A percentile compares a stretch with the other conserved stretches of the same genome.
Evolutionary conservation across 2,329 filamentous ascomycete species (phyloP).

Genomic region (Xylariaceae sp.): DNA sequence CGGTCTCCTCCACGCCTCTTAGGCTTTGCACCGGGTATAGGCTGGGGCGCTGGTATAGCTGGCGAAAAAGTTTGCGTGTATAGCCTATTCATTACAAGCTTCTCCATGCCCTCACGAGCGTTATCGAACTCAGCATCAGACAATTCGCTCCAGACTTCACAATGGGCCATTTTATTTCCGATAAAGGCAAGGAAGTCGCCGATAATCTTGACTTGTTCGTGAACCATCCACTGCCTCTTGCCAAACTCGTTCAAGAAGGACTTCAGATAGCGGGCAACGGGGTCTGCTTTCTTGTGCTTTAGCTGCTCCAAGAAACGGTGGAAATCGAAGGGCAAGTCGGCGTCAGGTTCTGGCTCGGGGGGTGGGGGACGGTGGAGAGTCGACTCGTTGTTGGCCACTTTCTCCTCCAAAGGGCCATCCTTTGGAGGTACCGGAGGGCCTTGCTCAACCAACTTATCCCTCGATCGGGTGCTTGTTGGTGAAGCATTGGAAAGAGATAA

Average conservation of each 20-base stretch:
- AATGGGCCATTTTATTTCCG: conserved; percentile 95
- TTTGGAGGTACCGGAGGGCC: conserved; percentile 59
- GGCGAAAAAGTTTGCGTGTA: conserved; percentile 97
- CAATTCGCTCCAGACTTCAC: conserved; percentile 93
- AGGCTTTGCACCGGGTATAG: conserved; percentile 64
- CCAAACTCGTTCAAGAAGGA: conserved; percentile 93
- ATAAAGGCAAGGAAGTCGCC: conserved; percentile 96
- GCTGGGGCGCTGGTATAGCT: conserved; percentile 78
- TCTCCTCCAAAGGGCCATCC: conserved; percentile 48
- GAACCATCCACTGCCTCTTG: conserved; percentile 99
- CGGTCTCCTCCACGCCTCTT: conserved; percentile 66
- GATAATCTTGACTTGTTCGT: conserved; percentile 99
- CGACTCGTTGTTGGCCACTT: conserved; percentile 28
- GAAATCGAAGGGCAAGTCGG: conserved; percentile 89
- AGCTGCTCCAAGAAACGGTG: conserved; percentile 95
- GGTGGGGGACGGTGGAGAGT: conserved; percentile 62
- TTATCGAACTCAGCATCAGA: conserved; percentile 98
- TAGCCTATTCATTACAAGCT: conserved; percentile 95
- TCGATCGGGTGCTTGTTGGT: conserved; percentile 34
- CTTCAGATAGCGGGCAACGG: conserved; percentile 90
- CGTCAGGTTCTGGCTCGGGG: conserved; percentile 73
- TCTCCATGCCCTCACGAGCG: conserved; percentile 97
- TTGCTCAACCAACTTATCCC: conserved; percentile 41
- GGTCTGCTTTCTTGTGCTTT: conserved; percentile 94
- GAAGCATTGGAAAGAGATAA: conserved; percentile 39